phyloP scores from a whole-genome alignment of 1,139 yeast genomes.

The Pichia cactophila region DNA sequence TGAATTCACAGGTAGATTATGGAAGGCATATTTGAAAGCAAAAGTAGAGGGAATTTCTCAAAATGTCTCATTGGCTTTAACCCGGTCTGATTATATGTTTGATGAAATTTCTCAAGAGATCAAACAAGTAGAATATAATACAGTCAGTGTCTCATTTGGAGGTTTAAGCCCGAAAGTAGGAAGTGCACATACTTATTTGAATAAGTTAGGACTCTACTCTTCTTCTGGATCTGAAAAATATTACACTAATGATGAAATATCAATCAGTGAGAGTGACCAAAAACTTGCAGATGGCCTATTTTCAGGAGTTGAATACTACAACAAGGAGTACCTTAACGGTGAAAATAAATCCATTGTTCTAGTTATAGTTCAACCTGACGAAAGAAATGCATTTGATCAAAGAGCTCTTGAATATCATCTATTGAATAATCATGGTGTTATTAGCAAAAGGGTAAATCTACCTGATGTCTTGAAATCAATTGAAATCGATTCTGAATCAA shows the following conservation, averaged over 20 bases:
- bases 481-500: constrained; percentile 31
- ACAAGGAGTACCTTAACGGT: constrained; percentile 24
- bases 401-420: constrained; percentile 71
- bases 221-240: constrained; percentile 35
- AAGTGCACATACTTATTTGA: constrained; percentile 60
- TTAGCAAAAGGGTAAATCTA: constrained; percentile 59
- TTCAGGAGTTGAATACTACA: constrained; percentile 53
- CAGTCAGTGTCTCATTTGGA: constrained; percentile 93
- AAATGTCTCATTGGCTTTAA: constrained; percentile 70
- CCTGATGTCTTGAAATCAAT: constrained; percentile 47
- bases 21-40: constrained; percentile 48
- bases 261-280: constrained; percentile 55
- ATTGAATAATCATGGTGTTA: constrained; percentile 46
- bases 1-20: constrained; percentile 76
- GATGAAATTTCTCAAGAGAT: constrained; percentile 43
- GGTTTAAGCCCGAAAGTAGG: constrained; percentile 81
- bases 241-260: constrained; percentile 41
- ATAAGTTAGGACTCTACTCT: constrained; percentile 48
- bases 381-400: constrained; percentile 87
- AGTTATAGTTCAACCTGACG: constrained; percentile 77
- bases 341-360: constrained; percentile 46
- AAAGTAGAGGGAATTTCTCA: constrained; percentile 49
- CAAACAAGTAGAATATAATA: constrained; percentile 93
- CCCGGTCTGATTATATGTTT: constrained; percentile 86
- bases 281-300: constrained; percentile 67